Evolutionary conservation across 2,329 filamentous ascomycete genomes (phyloP), one percentile per base, ranked within the genome.

Genomic region (Taxawa tesnikishii): DNA sequence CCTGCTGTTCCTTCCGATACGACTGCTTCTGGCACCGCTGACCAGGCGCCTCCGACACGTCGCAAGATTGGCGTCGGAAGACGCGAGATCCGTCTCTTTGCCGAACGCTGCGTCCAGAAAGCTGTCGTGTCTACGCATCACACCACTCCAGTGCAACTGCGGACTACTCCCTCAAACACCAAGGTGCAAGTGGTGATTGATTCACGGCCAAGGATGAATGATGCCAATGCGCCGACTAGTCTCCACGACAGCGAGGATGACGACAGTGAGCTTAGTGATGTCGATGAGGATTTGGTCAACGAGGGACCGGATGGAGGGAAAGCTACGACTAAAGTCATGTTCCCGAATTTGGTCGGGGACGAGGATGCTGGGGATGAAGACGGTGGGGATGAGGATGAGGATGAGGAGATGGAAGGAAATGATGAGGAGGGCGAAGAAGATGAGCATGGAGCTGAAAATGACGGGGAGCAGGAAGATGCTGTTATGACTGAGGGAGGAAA

Each of bases 21-120:
- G 8, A n/a, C 19, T n/a, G 8, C 19, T 23, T 8, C 19, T n/a
- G 19, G 2, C 19, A 34, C 32, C 21, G 38, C 34, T 12, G 28
- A 29, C 34, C 18, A 38, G 30, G 32, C 36, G 9, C 40, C 29
- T 14, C 19, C 19, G 8, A 23, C 44, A 12, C 47, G 57, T 7
- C 54, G 70, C 34, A 65, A 67, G 13, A 73, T 74, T 44, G 68
- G 70, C 5, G 70, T 77, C 5, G 70, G 71, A 5, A 60, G 70
- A 16, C 60, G 70, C 10, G 73, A 77, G 40, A 63, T 77, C 15
- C 65, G 70, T 37, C 65, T 67, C 27, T 65, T 65, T 40, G 72
- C 73, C 6, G 73, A 78, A 48, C 62, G 65, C 0, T 70, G 70
- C 37, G 62, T 66, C 2, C 39, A 63, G 26, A 53, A 53, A 32